These are phyloP conservation scores for Diaporthe humulicola DNA, from an alignment of 2,329 filamentous ascomycete species.

Conservation along the genomic window DNA sequence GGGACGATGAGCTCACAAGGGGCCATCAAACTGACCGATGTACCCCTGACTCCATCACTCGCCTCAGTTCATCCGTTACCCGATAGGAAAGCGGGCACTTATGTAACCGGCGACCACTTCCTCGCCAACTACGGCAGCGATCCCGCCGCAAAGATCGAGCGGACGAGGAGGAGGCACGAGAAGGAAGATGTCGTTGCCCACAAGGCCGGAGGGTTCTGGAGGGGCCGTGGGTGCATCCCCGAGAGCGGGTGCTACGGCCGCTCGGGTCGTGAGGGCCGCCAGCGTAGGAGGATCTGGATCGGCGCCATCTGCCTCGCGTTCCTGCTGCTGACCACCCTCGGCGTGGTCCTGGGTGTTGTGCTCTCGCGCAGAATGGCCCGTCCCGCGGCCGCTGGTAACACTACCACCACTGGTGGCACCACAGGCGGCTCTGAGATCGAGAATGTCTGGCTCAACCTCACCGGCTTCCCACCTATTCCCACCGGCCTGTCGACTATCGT, in stretches of 20 bases:
- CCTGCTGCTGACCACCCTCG: constrained; percentile 67
- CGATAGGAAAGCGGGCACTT: constrained; percentile 59
- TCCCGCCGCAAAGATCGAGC: constrained; percentile 61
- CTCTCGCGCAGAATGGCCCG: constrained; percentile 24
- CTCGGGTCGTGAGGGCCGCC: constrained; percentile 72
- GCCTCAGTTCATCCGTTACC: constrained; percentile 53
- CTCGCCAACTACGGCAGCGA: constrained; percentile 53
- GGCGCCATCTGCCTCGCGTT: constrained; percentile 62
- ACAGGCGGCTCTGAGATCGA: constrained; percentile 20
- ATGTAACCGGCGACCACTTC: constrained; percentile 59
- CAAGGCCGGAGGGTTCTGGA: constrained; percentile 73
- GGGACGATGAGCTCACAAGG: constrained; percentile 74
- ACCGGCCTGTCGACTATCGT: constrained; percentile 86
- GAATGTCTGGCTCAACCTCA: constrained; percentile 83
- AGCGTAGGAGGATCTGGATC: constrained; percentile 72
- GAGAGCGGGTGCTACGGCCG: constrained; percentile 75
- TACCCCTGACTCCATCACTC: constrained; percentile 64
- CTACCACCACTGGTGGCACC: constrained; percentile 11
- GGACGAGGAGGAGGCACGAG: constrained; percentile 68
- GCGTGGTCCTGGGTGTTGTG: constrained; percentile 67
- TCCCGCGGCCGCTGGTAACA: neutral
- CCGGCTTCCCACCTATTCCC: constrained; percentile 87
- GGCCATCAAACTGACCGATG: constrained; percentile 70
- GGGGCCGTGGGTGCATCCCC: constrained; percentile 74
- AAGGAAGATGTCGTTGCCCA: constrained; percentile 74